Conservation (phyloP, 108 stramenopile species). For the Stephanodiscus triporus region DNA sequence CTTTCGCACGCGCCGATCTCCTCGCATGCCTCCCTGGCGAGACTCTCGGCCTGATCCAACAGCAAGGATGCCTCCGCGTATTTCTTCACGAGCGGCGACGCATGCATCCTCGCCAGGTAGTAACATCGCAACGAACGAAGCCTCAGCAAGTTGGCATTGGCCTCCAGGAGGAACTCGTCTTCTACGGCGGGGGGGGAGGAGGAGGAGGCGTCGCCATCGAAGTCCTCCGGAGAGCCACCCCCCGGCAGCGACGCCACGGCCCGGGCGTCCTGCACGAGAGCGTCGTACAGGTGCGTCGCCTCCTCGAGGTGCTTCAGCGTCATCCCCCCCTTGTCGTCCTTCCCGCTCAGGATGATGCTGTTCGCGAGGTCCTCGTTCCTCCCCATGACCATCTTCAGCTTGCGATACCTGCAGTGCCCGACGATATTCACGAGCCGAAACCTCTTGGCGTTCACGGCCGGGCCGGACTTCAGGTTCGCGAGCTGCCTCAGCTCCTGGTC, state of each 20-base stretch:
- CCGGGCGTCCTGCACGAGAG: constrained; percentile 77
- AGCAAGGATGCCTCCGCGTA: constrained; percentile 59
- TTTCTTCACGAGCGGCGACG: constrained; percentile 43
- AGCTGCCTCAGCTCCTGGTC: constrained; percentile 53
- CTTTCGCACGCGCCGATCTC: constrained; percentile 85
- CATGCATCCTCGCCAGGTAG: constrained; percentile 59
- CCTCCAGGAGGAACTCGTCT: constrained; percentile 77
- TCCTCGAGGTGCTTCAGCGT: constrained; percentile 54
- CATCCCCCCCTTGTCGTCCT: constrained; percentile 21
- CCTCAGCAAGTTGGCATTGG: constrained; percentile 76
- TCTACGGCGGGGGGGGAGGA: constrained; percentile 45
- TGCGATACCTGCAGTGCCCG: constrained; percentile 72
- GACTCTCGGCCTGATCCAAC: constrained; percentile 57
- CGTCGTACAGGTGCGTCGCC: constrained; percentile 78
- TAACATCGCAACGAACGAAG: constrained; percentile 71
- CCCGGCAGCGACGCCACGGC: constrained; percentile 59
- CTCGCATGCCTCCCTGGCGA: constrained; percentile 69
- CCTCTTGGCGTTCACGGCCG: constrained; percentile 72
- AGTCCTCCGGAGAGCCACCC: constrained; percentile 37
- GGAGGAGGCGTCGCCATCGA: constrained; percentile 6
- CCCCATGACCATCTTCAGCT: constrained; percentile 56
- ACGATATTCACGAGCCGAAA: constrained; percentile 60
- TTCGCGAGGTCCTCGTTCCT: constrained; percentile 58
- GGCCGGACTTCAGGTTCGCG: constrained; percentile 60
- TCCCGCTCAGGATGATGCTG: constrained; percentile 36